phyloP scores from a whole-genome alignment of 2,329 filamentous ascomycete species.

The Phialocephala sp. region DNA sequence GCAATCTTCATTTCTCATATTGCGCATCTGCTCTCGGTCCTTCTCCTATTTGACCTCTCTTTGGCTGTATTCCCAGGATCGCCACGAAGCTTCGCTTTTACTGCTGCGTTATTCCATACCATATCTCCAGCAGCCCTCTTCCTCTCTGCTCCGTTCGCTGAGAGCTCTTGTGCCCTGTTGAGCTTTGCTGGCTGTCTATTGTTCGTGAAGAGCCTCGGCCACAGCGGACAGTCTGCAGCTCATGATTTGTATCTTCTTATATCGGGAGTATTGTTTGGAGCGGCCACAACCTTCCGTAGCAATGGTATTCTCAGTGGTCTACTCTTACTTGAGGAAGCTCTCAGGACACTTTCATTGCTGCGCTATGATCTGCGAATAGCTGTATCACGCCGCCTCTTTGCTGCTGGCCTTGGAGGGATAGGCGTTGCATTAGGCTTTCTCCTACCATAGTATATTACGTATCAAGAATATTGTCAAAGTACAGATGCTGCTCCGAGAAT shows the following conservation, averaged over 20 bases:
- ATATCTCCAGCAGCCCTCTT: conserved; percentile 90
- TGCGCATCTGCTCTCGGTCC: conserved; percentile 77
- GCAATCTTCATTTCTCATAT: conserved; percentile 72
- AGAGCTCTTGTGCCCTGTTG: conserved; percentile 78
- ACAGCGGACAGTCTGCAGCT: conserved; percentile 41
- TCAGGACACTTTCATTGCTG: conserved; percentile 57
- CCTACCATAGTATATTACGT: conserved; percentile 78
- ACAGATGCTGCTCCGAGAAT: conserved; percentile 51
- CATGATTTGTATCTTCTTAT: conserved; percentile 58
- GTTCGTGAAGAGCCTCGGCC: conserved; percentile 61
- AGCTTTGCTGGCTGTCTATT: conserved; percentile 75
- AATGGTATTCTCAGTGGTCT: conserved; percentile 87
- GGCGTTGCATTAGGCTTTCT: conserved; percentile 70
- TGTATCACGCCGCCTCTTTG: conserved; percentile 57
- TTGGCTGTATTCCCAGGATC: conserved; percentile 56
- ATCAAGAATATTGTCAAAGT: conserved; percentile 67
- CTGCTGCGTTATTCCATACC: conserved; percentile 77
- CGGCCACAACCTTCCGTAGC: conserved; percentile 76
- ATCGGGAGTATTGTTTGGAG: conserved; percentile 72
- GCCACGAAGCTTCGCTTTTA: conserved; percentile 60
- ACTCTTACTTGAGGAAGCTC: conserved; percentile 63
- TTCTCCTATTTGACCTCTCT: conserved; percentile 73
- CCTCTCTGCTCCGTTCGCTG: conserved; percentile 83
- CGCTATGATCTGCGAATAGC: conserved; percentile 49
- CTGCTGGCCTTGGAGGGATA: conserved; percentile 69